Base-by-base conservation (phyloP, 179 eudicot genomes). In the Beta macrorhiza region DNA sequence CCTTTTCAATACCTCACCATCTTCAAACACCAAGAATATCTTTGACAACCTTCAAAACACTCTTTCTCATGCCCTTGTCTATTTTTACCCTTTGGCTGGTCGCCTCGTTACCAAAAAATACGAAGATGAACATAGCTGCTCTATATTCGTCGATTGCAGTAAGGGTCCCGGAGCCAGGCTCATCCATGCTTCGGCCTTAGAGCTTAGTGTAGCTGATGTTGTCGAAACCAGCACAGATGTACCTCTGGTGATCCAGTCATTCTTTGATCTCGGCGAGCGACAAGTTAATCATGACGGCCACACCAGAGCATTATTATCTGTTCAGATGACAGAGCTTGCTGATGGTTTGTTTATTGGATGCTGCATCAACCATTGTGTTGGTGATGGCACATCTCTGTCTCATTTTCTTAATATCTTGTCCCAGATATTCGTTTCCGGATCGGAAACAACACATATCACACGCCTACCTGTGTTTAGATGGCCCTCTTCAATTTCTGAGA, bases 311-410 rank as follows among this genome's bases (percentile, higher is more conserved):
- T 49, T 80, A n/a, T 49, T 90, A 1, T 85, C 83, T 0, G 78
- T 87, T 57, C 91, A 90, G 58, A 79, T 90, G 7, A 88, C 89
- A 0, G 88, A 83, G 76, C 82, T 90, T 4, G 56, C 10, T 6
- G 89, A 90, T 67, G 93, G 90, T 7, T 57, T 85, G 76, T 89
- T 90, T 68, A 57, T 90, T 3, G 87, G 88, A 49, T 78, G 84
- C 45, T 77, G 87, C 57, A 78, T 82, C n/a, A 90, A 87, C 49
- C 92, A 90, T 37, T 51, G 69, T 1, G 78, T 83, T 0, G 77
- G 17, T 3, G 92, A 90, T 17, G 92, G 92, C 12, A 77, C 84
- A 0, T 81, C 87, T 5, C 68, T 83, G 5, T 84, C 88, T 76
- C 80, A 84, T 73, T 85, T 89, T 64, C 19, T 85, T 53, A 72